Base-by-base conservation (phyloP, 345 rosid genomes). In the Durio zibethinus region DNA sequence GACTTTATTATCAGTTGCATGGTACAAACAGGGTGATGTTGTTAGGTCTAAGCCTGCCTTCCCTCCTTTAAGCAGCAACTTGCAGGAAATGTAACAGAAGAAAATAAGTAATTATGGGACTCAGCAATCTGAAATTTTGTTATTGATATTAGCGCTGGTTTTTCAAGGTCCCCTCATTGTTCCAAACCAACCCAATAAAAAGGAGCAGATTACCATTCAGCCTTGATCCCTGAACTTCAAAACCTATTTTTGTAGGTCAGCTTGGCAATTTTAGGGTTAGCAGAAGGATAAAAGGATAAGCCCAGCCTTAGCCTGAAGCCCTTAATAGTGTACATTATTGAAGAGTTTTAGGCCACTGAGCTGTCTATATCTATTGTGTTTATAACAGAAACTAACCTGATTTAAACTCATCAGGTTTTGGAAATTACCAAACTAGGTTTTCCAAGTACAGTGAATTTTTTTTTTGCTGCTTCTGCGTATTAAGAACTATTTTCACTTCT, bases 261-360 rank as follows among this genome's bases (percentile, higher is more conserved):
- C 35, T 42, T 23, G 20, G 53, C 10, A 35, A 6, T 23, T 42
- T 43, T 43, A 43, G 72, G 72, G 11, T 62, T 31, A 36, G 27
- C 48, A 36, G 14, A 36, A 65, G 62, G 29, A 65, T 65, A 63
- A 65, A 20, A 62, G 67, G 70, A 65, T 38, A 65, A 65, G 70
- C 16, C n/a, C 27, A 25, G 35, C 73, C 54, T 67, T 23, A 68
- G n/a, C 21, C 0, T 21, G 67, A 18, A 62, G 11, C 21, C 63
- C 38, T 29, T 60, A 60, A 29, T 40, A 10, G 29, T 21, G 31
- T 12, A n/a, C 5, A 35, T 35, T 65, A 43, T 43, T 68, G 73
- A 43, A 25, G 54, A 23, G 16, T 68, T 68, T 42, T 23, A 68
- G 73, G 73, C 73, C 54, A 43, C 11, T 25, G 50, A 68, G 54